These are phyloP conservation scores for Apiospora aurea DNA, from an alignment of 2,329 filamentous ascomycete genomes.

Conservation along the genomic window DNA sequence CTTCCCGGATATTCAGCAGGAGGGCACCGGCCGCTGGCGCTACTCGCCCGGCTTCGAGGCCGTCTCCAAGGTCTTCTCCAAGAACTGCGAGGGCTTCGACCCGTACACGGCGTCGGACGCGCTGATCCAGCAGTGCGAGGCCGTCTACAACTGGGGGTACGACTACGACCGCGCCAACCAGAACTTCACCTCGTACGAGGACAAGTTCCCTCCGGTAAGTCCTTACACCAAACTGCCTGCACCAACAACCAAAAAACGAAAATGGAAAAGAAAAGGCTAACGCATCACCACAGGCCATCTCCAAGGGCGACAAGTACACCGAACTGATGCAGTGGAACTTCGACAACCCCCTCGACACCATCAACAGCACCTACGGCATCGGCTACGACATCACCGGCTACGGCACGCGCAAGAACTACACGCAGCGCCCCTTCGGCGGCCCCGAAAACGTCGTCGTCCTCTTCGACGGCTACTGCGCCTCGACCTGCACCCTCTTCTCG, in stretches of 20 bases:
- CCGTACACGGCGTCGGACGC: constrained; percentile 36
- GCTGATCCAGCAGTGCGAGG: constrained; percentile 53
- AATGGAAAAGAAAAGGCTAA: no score
- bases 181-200: constrained; percentile 57
- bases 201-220: constrained; percentile 53
- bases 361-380: constrained; percentile 49
- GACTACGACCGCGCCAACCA: constrained; percentile 56
- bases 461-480: constrained; percentile 66
- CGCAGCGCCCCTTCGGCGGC: constrained; percentile 55
- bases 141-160: constrained; percentile 58
- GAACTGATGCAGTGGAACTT: constrained; percentile 59
- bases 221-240: no score
- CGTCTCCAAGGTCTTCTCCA: constrained; percentile 39
- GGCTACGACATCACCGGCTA: constrained; percentile 59
- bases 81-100: constrained; percentile 38
- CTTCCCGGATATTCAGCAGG: constrained; percentile 55
- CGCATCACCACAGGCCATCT: no score
- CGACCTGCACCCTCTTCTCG: constrained; percentile 63
- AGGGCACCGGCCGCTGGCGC: constrained; percentile 49
- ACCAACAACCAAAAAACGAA: no score
- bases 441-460: constrained; percentile 65
- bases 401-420: constrained; percentile 51
- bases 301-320: constrained; percentile 62
- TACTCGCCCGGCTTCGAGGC: constrained; percentile 48
- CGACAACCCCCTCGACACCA: constrained; percentile 49